Base-by-base conservation (phyloP, 768 basidiomycete genomes). In the Leccinum longicurvipes region DNA sequence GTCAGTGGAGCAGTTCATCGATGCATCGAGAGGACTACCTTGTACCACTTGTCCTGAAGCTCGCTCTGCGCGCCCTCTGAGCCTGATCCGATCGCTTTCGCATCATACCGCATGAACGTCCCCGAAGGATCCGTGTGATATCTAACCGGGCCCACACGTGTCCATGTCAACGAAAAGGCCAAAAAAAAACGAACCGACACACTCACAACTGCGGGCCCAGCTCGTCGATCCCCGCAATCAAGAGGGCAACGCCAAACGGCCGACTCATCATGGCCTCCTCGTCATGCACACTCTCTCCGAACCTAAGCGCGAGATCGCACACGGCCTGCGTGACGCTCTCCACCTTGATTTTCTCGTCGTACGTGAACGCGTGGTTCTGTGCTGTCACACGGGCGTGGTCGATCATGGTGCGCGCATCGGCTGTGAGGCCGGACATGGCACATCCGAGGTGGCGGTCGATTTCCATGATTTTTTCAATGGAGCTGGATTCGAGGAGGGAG, bases 391-490 rank as follows among this genome's bases (percentile, higher is more conserved):
- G 84, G 25, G 97, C 97, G 69, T 99, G 97, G 82, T 99, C 97
- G 73, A 99, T 92, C 91, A 99, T 99, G 47, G 97, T 99, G 60
- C 97, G 85, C 45, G 97, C 96, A 75, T 99, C 97, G 53, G 97
- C 96, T 54, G 93, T 97, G 59, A 99, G 82, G 29, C 91, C 91
- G 46, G 93, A 95, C 95, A 98, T 98, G 55, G 97, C 97, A 64
- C 95, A 98, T 10, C 94, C 97, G 57, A 99, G 85, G 76, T 99
- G 97, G 12, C 73, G 62, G 76, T 98, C 97, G 66, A 99, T 98
- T 77, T 99, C 97, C 96, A 99, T 98, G 71, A 98, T 98, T 80
- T 98, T 98, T 73, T 99, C 96, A 68, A 99, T 94, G 53, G 94
- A 95, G 60, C 83, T 89, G 39, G 93, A 86, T 76, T 98, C 97